phyloP scores from a whole-genome alignment of 352 stramenopile species.

The Pythium insidiosum region DNA sequence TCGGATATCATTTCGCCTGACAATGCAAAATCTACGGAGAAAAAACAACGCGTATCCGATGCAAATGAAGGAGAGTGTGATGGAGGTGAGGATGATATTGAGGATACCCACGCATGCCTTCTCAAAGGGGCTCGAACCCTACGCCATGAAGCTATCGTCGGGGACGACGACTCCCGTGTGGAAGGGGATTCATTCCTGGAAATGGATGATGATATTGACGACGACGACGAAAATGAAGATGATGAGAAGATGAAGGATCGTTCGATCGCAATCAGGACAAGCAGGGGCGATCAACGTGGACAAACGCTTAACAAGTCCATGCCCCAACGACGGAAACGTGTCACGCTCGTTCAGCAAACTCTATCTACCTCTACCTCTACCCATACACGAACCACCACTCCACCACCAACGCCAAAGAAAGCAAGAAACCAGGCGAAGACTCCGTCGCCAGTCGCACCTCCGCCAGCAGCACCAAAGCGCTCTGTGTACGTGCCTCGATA shows the following conservation, averaged over 20 bases:
- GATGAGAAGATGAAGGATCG: not conserved
- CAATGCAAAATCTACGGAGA: conserved; percentile 4
- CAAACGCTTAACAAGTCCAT: no score
- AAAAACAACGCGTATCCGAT: not conserved
- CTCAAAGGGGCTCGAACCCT: conserved; percentile 14
- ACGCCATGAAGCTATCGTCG: conserved; percentile 21
- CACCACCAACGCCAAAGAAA: no score
- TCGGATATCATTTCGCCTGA: conserved; percentile 19
- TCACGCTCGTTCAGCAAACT: no score
- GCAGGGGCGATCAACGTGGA: no score
- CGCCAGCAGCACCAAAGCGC: no score
- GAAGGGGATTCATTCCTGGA: conserved; percentile 9
- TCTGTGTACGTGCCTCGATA: no score
- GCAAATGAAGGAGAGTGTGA: conserved; percentile 4
- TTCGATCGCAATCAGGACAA: no score
- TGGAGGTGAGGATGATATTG: conserved; percentile 20
- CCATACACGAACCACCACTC: no score
- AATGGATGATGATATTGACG: conserved; percentile 3
- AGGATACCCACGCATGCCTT: conserved; percentile 19
- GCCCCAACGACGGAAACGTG: no score
- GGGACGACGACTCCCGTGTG: conserved; percentile 5
- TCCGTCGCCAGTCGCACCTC: no score
- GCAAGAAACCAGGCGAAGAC: no score
- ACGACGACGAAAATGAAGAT: conserved; percentile 7
- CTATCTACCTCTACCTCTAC: no score